phyloP scores from a whole-genome alignment of 495 filamentous ascomycete genomes.

The Penicillium simplicissimum region DNA sequence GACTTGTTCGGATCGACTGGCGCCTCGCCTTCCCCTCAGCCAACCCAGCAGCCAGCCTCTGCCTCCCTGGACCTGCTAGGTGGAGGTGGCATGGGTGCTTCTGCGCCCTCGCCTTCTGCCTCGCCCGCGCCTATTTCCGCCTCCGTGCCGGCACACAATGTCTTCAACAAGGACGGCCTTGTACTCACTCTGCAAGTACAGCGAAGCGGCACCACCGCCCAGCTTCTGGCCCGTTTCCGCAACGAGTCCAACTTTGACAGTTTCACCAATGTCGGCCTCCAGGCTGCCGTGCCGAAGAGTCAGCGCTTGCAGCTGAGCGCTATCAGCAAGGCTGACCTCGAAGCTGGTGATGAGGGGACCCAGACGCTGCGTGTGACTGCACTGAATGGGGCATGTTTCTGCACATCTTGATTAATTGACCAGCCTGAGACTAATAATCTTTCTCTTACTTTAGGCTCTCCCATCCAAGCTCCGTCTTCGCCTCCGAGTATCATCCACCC shows the following conservation, averaged over 20 bases:
- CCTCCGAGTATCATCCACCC: slow-evolving; percentile 78
- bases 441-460: slow-evolving; percentile 46
- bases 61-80: slow-evolving; percentile 53
- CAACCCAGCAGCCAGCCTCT: slow-evolving; percentile 37
- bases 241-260: slow-evolving; percentile 66
- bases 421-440: slow-evolving; percentile 8
- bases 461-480: slow-evolving; percentile 76
- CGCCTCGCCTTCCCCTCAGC: slow-evolving; percentile 40
- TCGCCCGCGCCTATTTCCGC: slow-evolving; percentile 45
- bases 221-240: slow-evolving; percentile 79
- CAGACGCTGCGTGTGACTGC: slow-evolving; percentile 83
- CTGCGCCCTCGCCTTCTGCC: slow-evolving; percentile 39
- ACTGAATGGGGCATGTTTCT: slow-evolving; percentile 77
- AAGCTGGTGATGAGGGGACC: slow-evolving; percentile 75
- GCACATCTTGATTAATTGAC: neutral
- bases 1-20: slow-evolving; percentile 65
- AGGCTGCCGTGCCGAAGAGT: slow-evolving; percentile 93
- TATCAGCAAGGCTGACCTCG: slow-evolving; percentile 77
- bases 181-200: slow-evolving; percentile 78
- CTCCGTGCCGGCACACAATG: slow-evolving; percentile 55
- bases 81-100: slow-evolving; percentile 41
- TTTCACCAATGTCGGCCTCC: slow-evolving; percentile 74
- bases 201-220: slow-evolving; percentile 66
- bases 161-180: slow-evolving; percentile 84
- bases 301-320: slow-evolving; percentile 88